Evolutionary conservation across 1,284 basidiomycete species (phyloP).

Genomic region (Puccinia polysora): DNA sequence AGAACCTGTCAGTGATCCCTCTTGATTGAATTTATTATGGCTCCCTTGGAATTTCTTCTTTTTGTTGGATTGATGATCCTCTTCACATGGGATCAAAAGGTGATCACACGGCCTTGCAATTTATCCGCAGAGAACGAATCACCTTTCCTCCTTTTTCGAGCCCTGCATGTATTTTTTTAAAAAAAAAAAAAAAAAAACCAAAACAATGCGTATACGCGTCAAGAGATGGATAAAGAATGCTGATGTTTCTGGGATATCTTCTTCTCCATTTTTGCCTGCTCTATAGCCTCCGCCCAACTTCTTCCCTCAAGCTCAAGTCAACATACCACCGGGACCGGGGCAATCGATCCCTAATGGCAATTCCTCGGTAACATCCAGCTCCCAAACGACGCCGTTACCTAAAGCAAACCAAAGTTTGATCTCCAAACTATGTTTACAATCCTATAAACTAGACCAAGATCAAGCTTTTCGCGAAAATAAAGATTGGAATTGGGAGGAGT

Average conservation of each 20-base stretch:
- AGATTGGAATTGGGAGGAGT: conserved; percentile 16
- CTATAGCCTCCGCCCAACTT: conserved; percentile 32
- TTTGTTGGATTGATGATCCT: not conserved
- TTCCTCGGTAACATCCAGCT: not conserved
- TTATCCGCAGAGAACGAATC: not conserved
- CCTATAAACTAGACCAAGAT: conserved; percentile 28
- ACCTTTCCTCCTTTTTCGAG: not conserved
- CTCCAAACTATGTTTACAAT: conserved; percentile 21
- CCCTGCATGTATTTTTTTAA: not conserved
- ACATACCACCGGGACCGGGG: not conserved
- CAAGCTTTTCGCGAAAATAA: conserved; percentile 1
- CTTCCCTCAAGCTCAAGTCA: conserved; percentile 6
- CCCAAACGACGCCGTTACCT: conserved; percentile 9
- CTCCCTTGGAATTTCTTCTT: too few relatives aligned
- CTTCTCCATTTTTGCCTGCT: not conserved
- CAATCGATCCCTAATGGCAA: too few relatives aligned
- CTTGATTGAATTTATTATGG: too few relatives aligned
- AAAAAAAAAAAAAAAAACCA: not conserved
- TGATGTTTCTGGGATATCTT: not conserved
- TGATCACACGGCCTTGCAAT: not conserved
- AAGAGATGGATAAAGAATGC: too few relatives aligned
- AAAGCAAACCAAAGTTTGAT: conserved; percentile 20
- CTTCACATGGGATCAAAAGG: not conserved
- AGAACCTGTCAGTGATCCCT: conserved; percentile 1
- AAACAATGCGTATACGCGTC: not conserved